Conservation (phyloP, 192 early-diverging fungal species). For the Lobosporangium transversale region DNA sequence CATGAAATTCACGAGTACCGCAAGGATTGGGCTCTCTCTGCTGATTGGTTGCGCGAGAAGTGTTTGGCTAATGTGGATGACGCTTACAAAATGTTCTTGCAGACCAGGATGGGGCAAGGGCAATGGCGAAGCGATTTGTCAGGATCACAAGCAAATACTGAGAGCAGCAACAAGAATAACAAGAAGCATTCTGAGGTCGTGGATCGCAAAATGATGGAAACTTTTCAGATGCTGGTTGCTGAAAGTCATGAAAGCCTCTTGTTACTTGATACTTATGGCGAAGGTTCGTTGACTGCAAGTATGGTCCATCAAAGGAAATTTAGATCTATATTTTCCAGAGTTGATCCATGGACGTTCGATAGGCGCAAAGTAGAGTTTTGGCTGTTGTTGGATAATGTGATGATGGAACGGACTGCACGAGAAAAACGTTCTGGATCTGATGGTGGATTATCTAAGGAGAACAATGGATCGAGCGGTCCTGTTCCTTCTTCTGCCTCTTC, state of each 20-base stretch:
- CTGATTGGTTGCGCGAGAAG: constrained; percentile 46
- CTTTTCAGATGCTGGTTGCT: constrained; percentile 50
- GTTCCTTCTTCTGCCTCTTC: constrained; percentile 1
- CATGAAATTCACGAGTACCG: constrained; percentile 52
- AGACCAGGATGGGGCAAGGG: constrained; percentile 24
- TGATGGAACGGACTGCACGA: constrained; percentile 26
- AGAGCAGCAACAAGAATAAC: neutral
- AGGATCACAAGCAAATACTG: neutral
- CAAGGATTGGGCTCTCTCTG: constrained; percentile 49
- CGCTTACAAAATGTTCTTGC: constrained; percentile 52
- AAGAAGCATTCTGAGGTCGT: constrained; percentile 35
- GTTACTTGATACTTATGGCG: constrained; percentile 57
- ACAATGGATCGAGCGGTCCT: constrained; percentile 15
- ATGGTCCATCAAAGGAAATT: constrained; percentile 57
- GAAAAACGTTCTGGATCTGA: neutral
- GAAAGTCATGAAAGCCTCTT: constrained; percentile 54
- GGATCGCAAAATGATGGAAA: constrained; percentile 54
- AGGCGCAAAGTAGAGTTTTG: constrained; percentile 62
- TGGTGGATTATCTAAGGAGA: constrained; percentile 11
- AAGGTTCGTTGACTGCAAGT: constrained; percentile 28
- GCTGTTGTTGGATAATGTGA: constrained; percentile 56
- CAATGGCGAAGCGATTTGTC: neutral
- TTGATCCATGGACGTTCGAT: constrained; percentile 65
- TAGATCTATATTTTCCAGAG: constrained; percentile 53
- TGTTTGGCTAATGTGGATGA: constrained; percentile 48